Evolutionary conservation across 257 asterid species (phyloP).

Genomic region (Petrea volubilis): DNA sequence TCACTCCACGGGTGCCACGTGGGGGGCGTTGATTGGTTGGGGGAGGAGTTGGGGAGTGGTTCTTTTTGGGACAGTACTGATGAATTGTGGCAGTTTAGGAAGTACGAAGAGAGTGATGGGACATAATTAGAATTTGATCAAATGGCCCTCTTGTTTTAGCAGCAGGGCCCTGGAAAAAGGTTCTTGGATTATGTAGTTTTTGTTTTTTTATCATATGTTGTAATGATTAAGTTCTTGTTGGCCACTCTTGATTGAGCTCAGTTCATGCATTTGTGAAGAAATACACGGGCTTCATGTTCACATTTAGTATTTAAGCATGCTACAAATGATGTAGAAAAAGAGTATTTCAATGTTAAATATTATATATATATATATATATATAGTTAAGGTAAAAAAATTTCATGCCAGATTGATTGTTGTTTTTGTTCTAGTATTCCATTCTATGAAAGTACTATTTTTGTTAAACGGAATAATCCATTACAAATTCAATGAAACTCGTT

Average conservation of each 20-base stretch:
- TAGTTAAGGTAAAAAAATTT: too few relatives aligned
- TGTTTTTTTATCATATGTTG: background rate
- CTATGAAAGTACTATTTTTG: too few relatives aligned
- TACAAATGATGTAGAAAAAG: too few relatives aligned
- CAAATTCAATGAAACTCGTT: too few relatives aligned
- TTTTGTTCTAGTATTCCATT: too few relatives aligned
- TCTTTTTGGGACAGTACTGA: conserved; percentile 60
- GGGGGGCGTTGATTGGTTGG: conserved; percentile 50
- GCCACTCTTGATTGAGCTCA: background rate
- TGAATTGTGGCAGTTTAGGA: conserved; percentile 64
- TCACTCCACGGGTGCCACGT: conserved; percentile 41
- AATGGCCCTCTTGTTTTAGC: conserved; percentile 20
- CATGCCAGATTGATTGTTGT: too few relatives aligned
- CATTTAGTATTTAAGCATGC: too few relatives aligned
- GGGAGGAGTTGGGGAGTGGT: conserved; percentile 33
- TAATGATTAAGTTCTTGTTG: background rate
- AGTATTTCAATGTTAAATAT: too few relatives aligned
- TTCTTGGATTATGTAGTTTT: background rate
- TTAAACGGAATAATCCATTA: too few relatives aligned
- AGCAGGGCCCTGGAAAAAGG: conserved; percentile 16
- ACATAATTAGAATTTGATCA: background rate
- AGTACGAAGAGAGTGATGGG: conserved; percentile 30
- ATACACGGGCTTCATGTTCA: too few relatives aligned
- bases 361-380: too few relatives aligned
- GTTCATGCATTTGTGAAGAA: too few relatives aligned